These are phyloP conservation scores for Paspalum notatum DNA, from an alignment of 176 grass and related monocot species.

Conservation along the genomic window DNA sequence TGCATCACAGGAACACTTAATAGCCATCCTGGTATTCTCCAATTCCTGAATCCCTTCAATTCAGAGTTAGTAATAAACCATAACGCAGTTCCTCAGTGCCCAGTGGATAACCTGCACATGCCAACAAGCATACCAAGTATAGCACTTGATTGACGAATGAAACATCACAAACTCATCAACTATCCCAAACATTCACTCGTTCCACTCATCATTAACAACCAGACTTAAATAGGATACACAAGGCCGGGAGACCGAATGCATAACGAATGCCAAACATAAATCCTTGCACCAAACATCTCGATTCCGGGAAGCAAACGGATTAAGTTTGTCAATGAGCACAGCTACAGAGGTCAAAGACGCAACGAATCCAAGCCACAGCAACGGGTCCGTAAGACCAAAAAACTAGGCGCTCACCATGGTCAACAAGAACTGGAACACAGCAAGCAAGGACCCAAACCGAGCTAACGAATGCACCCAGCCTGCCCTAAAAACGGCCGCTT, in stretches of 20 bases:
- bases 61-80: slow-evolving; percentile 20
- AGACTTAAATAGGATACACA: neutral
- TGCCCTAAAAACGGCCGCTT: neutral
- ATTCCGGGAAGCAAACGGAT: neutral
- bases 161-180: neutral
- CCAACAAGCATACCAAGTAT: neutral
- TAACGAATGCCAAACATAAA: neutral
- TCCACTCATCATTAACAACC: neutral
- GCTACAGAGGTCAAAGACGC: neutral
- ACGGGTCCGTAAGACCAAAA: neutral
- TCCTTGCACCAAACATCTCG: neutral
- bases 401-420: neutral
- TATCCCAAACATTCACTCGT: neutral
- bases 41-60: slow-evolving; percentile 9
- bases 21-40: slow-evolving; percentile 37
- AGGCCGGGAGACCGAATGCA: neutral
- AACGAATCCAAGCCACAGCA: neutral
- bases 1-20: neutral
- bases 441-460: neutral
- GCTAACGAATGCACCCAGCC: neutral
- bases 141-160: neutral
- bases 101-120: slow-evolving; percentile 17
- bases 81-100: slow-evolving; percentile 1
- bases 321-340: neutral
- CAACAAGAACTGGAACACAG: neutral